Evolutionary conservation across 1,284 basidiomycete genomes (phyloP).

Genomic region (Abortiporus biennis): DNA sequence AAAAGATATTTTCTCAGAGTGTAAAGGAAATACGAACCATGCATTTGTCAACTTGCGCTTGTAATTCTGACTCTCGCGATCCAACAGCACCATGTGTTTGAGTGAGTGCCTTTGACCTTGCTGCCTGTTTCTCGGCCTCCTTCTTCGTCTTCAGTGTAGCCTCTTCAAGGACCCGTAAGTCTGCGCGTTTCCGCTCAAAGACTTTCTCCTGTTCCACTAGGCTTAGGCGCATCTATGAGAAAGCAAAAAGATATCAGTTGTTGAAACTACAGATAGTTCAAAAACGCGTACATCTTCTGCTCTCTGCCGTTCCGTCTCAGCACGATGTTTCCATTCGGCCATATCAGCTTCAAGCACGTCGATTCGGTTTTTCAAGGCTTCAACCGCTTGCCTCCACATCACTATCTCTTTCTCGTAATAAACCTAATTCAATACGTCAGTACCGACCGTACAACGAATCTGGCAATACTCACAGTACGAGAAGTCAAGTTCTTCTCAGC

Average conservation of each 20-base stretch:
- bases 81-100: constrained; percentile 19
- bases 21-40: constrained; percentile 45
- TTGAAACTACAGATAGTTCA: not conserved
- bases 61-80: constrained; percentile 35
- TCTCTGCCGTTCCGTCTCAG: not conserved
- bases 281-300: not conserved
- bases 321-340: not conserved
- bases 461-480: not conserved
- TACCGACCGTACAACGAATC: not conserved
- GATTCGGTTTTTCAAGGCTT: not conserved
- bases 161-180: constrained; percentile 24
- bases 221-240: constrained; percentile 16
- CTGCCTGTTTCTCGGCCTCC: constrained; percentile 43
- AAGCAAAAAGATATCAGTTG: not conserved
- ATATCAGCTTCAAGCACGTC: not conserved
- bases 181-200: constrained; percentile 15
- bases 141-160: constrained; percentile 36
- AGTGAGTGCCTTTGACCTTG: constrained; percentile 35
- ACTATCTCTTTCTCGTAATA: constrained; percentile 1
- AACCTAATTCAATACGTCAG: not conserved
- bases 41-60: constrained; percentile 52
- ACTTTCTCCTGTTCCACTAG: constrained; percentile 18
- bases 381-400: not conserved
- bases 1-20: too few species aligned
- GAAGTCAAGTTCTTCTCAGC: constrained; percentile 43